Evolutionary conservation across 768 basidiomycete species (phyloP).

Genomic region (Chiua virens): DNA sequence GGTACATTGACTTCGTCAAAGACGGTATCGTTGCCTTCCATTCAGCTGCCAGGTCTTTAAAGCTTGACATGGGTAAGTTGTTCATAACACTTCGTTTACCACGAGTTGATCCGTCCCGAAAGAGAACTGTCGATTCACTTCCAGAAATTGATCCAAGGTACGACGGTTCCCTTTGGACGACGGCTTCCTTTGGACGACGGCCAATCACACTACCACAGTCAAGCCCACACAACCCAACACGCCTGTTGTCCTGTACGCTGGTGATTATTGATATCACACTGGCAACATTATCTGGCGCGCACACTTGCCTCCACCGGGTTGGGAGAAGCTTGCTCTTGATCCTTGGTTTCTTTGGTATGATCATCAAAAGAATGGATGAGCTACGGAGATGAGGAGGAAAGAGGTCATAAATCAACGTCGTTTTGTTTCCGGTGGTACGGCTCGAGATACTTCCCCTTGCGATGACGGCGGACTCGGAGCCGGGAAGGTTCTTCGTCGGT

Average conservation of each 20-base stretch:
- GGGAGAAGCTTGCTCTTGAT: slow-evolving; percentile 62
- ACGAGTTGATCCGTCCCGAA: slow-evolving; percentile 3
- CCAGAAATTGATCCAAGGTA: slow-evolving; percentile 43
- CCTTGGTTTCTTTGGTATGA: slow-evolving; percentile 79
- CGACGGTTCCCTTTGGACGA: too few relatives aligned
- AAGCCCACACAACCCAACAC: slow-evolving; percentile 41
- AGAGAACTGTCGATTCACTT: slow-evolving; percentile 27
- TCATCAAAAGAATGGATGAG: slow-evolving; percentile 84
- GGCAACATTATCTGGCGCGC: slow-evolving; percentile 54
- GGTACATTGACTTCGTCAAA: slow-evolving; percentile 37
- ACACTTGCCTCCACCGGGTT: slow-evolving; percentile 45
- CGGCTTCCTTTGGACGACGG: slow-evolving; percentile 44
- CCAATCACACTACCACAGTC: slow-evolving; percentile 40
- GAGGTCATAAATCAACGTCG: slow-evolving; percentile 40
- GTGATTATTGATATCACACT: slow-evolving; percentile 52
- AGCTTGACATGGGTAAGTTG: slow-evolving; percentile 16
- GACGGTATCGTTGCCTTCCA: slow-evolving; percentile 7
- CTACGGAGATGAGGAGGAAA: slow-evolving; percentile 37
- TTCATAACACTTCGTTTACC: neutral
- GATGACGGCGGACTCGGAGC: slow-evolving; percentile 56
- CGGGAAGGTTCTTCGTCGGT: slow-evolving; percentile 59
- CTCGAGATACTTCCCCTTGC: slow-evolving; percentile 63
- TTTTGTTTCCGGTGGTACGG: slow-evolving; percentile 73
- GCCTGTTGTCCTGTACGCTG: slow-evolving; percentile 45
- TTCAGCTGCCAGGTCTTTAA: slow-evolving; percentile 23